phyloP scores from a whole-genome alignment of 495 filamentous ascomycete genomes.

The Penicillium daleae region DNA sequence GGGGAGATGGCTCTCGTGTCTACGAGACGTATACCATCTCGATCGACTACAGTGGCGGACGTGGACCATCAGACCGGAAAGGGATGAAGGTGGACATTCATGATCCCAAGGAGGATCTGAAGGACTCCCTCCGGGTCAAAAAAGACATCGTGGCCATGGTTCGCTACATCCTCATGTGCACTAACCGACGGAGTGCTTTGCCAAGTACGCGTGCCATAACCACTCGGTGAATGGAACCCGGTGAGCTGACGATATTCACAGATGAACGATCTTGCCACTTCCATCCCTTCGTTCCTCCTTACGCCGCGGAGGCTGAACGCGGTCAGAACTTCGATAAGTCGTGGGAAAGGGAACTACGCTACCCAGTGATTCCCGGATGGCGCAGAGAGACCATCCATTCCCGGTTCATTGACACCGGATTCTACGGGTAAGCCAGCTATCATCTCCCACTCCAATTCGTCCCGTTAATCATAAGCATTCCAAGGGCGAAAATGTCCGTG shows the following conservation, averaged over 20 bases:
- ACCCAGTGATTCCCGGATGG: not conserved
- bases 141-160: not conserved
- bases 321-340: not conserved
- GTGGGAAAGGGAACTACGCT: not conserved
- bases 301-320: too few species aligned
- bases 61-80: not conserved
- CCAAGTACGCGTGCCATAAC: not conserved
- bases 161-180: not conserved
- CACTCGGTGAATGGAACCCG: not conserved
- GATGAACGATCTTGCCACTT: not conserved
- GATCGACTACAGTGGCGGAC: not conserved
- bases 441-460: too few species aligned
- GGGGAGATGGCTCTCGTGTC: not conserved
- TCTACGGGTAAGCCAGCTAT: constrained; percentile 6
- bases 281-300: not conserved
- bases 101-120: not conserved
- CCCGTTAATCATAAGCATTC: constrained; percentile 1
- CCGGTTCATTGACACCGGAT: constrained; percentile 4
- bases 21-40: constrained; percentile 18
- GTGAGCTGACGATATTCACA: not conserved
- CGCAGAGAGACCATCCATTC: not conserved
- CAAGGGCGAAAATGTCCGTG: not conserved
- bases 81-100: not conserved
- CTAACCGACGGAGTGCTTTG: not conserved
- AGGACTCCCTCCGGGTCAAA: not conserved